Evolutionary conservation across 208 protist species (phyloP).

Genomic region (Crithidia acanthocephali): DNA sequence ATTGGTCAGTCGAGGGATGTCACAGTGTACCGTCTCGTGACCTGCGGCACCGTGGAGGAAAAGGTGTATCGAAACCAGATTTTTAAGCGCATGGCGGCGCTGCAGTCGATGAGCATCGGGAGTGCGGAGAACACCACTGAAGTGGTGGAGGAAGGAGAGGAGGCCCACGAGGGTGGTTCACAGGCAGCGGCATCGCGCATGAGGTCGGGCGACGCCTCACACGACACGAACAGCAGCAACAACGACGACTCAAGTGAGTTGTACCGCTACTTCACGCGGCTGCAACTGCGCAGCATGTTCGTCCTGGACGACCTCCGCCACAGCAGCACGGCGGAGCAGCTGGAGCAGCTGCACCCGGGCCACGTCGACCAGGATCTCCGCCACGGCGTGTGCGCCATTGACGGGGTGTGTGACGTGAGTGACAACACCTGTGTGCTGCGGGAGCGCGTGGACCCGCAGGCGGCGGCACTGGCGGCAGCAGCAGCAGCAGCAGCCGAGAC

Average conservation of each 20-base stretch:
- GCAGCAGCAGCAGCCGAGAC: conserved; percentile 1
- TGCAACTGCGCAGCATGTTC: conserved; percentile 89
- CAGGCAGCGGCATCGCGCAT: background rate
- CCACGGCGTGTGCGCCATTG: conserved; percentile 20
- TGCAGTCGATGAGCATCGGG: conserved; percentile 41
- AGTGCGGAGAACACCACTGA: background rate
- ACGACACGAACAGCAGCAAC: background rate
- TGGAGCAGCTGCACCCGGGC: conserved; percentile 60
- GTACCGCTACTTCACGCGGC: conserved; percentile 83
- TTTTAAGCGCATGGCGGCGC: conserved; percentile 93
- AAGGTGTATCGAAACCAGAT: conserved; percentile 98
- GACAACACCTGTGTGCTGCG: conserved; percentile 70
- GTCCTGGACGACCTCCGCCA: conserved; percentile 44
- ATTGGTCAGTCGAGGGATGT: conserved; percentile 98
- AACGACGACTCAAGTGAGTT: conserved; percentile 31
- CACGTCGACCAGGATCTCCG: conserved; percentile 30
- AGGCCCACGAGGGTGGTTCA: background rate
- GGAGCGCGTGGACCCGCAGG: conserved; percentile 32
- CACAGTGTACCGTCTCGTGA: conserved; percentile 95
- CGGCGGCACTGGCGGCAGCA: background rate
- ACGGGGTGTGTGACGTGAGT: conserved; percentile 66
- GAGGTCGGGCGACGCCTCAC: too few species aligned
- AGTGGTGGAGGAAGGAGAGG: background rate
- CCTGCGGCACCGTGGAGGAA: conserved; percentile 97
- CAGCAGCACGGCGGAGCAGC: conserved; percentile 76